These are phyloP conservation scores for Cyclotella cryptica DNA, from an alignment of 108 stramenopile species.

Conservation along the genomic window DNA sequence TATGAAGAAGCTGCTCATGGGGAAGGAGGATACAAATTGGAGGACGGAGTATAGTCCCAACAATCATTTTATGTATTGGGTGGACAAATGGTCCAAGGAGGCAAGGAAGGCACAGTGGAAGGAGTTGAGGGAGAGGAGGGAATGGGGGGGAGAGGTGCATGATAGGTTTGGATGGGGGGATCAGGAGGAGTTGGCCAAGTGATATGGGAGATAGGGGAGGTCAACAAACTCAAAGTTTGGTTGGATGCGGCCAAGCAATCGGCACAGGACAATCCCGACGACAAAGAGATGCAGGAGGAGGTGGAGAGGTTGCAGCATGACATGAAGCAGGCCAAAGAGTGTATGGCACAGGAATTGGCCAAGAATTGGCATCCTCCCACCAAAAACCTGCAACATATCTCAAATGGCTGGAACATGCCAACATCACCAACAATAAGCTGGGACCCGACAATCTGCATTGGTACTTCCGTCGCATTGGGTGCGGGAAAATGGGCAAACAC, in stretches of 20 bases:
- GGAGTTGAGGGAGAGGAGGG: no score
- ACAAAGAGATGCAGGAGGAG: slow-evolving; percentile 33
- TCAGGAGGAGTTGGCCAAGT: no score
- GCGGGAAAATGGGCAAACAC: no score
- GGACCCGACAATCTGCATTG: no score
- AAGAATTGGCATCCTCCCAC: slow-evolving; percentile 84
- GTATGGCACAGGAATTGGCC: slow-evolving; percentile 8
- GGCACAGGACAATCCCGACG: slow-evolving; percentile 31
- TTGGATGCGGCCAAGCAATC: slow-evolving; percentile 24
- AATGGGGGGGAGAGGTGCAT: slow-evolving; percentile 37
- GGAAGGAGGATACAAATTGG: slow-evolving; percentile 63
- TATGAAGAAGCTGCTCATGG: no score
- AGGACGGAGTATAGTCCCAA: slow-evolving; percentile 79
- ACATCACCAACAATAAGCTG: no score
- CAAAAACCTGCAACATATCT: slow-evolving; percentile 67
- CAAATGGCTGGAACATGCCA: no score
- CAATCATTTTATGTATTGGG: slow-evolving; percentile 98
- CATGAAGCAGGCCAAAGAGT: slow-evolving; percentile 21
- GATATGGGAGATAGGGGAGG: slow-evolving; percentile 20
- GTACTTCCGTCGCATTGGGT: slow-evolving; percentile 92
- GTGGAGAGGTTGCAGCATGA: slow-evolving; percentile 21
- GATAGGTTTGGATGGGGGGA: no score
- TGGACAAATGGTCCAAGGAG: slow-evolving; percentile 45
- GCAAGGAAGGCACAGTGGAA: no score
- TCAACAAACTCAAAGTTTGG: slow-evolving; percentile 22